Conservation (phyloP, 768 basidiomycete species). For the Auricularia heimuer region DNA sequence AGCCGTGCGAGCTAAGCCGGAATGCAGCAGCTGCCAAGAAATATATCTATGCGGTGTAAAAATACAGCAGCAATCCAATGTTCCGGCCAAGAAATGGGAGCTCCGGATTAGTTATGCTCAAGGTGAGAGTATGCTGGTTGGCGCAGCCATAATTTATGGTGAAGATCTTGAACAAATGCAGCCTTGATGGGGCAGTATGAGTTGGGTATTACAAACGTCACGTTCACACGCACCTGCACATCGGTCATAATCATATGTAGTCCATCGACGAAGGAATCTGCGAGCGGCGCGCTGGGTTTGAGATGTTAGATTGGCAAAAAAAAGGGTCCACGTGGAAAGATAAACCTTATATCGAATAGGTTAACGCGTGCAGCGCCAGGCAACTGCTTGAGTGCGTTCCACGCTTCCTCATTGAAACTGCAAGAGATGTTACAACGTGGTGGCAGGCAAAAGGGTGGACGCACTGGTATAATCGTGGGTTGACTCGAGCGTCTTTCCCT, state of each 20-base stretch:
- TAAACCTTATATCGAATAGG: not conserved
- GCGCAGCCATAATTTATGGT: not conserved
- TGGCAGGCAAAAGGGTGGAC: not conserved
- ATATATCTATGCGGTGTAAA: too few species aligned
- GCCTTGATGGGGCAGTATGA: not conserved
- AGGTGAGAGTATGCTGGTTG: not conserved
- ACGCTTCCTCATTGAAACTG: not conserved
- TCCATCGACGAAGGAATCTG: not conserved
- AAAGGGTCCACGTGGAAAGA: not conserved
- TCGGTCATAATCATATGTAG: conserved; percentile 1
- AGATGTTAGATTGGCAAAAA: not conserved
- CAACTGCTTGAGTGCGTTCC: not conserved
- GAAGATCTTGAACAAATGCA: conserved; percentile 1
- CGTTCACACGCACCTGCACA: not conserved
- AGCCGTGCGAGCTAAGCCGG: too few species aligned
- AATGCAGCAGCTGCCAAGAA: too few species aligned
- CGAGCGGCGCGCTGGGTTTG: not conserved
- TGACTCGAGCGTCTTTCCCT: conserved; percentile 1
- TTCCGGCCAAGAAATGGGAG: too few species aligned
- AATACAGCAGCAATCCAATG: too few species aligned
- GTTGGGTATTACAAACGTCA: not conserved
- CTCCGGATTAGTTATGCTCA: not conserved
- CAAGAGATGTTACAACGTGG: not conserved
- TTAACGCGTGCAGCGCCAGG: not conserved
- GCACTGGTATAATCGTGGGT: not conserved